These are phyloP conservation scores for Pouteria glomerata DNA, from an alignment of 148 eudicot species.

Conservation along the genomic window DNA sequence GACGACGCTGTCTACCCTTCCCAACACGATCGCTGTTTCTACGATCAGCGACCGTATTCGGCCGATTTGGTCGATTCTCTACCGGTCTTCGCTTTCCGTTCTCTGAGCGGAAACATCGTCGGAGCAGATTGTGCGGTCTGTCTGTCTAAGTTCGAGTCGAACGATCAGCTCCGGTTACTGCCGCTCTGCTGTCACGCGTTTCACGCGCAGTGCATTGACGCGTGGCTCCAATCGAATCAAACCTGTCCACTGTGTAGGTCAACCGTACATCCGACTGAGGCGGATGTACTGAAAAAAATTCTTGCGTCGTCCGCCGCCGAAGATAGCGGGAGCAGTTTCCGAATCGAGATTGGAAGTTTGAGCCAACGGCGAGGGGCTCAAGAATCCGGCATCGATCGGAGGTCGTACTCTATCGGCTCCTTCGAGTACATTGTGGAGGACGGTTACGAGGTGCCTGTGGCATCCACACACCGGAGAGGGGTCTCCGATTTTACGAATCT, in stretches of 20 bases:
- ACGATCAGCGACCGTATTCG: constrained; percentile 2
- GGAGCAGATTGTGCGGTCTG: constrained; percentile 84
- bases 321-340: constrained; percentile 43
- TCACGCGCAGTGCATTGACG: constrained; percentile 71
- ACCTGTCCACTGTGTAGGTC: constrained; percentile 92
- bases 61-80: constrained; percentile 30
- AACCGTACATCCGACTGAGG: constrained; percentile 44
- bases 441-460: constrained; percentile 44
- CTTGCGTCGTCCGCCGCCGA: constrained; percentile 8
- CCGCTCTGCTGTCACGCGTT: constrained; percentile 92
- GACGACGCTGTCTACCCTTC: constrained; percentile 12
- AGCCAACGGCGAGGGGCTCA: constrained; percentile 34
- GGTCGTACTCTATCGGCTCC: constrained; percentile 62
- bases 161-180: constrained; percentile 67
- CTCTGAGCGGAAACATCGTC: constrained; percentile 33
- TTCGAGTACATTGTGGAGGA: constrained; percentile 65
- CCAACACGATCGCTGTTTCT: background rate
- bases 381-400: constrained; percentile 27
- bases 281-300: constrained; percentile 36
- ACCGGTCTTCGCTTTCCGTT: constrained; percentile 69
- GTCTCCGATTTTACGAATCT: constrained; percentile 14
- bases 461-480: constrained; percentile 24
- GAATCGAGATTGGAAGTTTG: constrained; percentile 72
- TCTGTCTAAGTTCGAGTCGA: constrained; percentile 62
- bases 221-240: constrained; percentile 63